phyloP scores from a whole-genome alignment of 1,139 yeast genomes.

The Hyphopichia pseudoburtonii region DNA sequence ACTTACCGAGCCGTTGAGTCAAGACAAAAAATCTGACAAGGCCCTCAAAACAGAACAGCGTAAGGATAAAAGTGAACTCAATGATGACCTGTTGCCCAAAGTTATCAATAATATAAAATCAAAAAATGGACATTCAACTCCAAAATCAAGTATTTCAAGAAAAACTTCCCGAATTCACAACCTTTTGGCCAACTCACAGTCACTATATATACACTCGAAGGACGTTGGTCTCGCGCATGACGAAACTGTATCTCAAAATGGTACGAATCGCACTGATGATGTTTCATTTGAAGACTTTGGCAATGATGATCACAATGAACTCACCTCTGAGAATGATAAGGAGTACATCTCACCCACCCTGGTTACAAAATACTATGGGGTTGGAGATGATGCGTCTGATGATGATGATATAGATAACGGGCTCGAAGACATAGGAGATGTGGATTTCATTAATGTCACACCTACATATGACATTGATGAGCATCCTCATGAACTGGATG shows the following conservation, averaged over 20 bases:
- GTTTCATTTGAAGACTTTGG: constrained; percentile 15
- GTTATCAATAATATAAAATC: too few species aligned
- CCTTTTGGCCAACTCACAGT: constrained; percentile 38
- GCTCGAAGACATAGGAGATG: constrained; percentile 22
- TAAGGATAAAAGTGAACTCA: too few species aligned
- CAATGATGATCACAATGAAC: too few species aligned
- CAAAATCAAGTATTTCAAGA: constrained; percentile 1
- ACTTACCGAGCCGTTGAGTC: too few species aligned
- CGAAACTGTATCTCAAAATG: constrained; percentile 12
- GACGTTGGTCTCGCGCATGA: constrained; percentile 12
- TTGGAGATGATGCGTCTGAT: constrained; percentile 15
- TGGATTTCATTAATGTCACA: constrained; percentile 28
- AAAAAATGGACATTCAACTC: not conserved
- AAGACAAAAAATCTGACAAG: too few species aligned
- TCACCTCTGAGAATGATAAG: constrained; percentile 29
- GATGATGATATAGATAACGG: constrained; percentile 17
- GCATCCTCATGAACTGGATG: too few species aligned
- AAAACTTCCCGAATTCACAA: constrained; percentile 32
- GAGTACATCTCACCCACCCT: constrained; percentile 47
- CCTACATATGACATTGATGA: too few species aligned
- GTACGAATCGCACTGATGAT: constrained; percentile 8
- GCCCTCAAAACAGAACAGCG: too few species aligned
- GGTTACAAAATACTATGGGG: constrained; percentile 33
- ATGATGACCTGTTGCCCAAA: too few species aligned
- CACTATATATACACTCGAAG: constrained; percentile 31